These are phyloP conservation scores for Henningerozyma blattae DNA, from an alignment of 805 yeast species.

Conservation along the genomic window DNA sequence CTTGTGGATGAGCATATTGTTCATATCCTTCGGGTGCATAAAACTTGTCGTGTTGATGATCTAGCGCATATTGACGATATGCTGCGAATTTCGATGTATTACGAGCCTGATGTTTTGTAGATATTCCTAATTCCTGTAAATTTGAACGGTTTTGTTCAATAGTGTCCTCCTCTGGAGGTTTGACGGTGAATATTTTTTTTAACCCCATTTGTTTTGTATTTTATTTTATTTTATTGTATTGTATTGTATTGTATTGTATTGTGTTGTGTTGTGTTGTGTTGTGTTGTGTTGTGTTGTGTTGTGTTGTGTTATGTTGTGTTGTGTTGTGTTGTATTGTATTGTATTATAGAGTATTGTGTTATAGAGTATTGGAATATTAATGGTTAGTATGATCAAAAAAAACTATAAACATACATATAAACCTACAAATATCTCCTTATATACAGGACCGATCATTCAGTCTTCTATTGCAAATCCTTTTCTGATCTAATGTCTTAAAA, in stretches of 20 bases:
- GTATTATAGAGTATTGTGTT: background rate
- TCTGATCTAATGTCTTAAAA: too few relatives aligned
- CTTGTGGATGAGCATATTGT: conserved; percentile 9
- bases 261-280: background rate
- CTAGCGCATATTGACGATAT: conserved; percentile 33
- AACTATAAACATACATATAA: too few relatives aligned
- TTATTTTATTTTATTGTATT: background rate
- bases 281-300: background rate
- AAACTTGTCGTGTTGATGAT: conserved; percentile 22
- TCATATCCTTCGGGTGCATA: conserved; percentile 30
- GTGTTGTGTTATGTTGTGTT: too few relatives aligned
- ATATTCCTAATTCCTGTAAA: conserved; percentile 32
- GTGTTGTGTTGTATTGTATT: background rate
- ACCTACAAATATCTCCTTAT: too few relatives aligned
- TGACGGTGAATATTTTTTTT: conserved; percentile 33
- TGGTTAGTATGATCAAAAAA: too few relatives aligned
- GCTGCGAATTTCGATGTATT: conserved; percentile 30
- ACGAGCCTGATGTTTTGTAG: conserved; percentile 23
- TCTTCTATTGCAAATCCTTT: too few relatives aligned
- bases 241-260: background rate
- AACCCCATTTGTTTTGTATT: conserved; percentile 31
- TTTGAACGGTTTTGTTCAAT: conserved; percentile 30
- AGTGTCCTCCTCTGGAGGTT: conserved; percentile 37
- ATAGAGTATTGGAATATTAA: too few relatives aligned
- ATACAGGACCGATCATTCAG: too few relatives aligned